phyloP scores from a whole-genome alignment of 2,329 filamentous ascomycete genomes.

The Ophiobolus disseminans region DNA sequence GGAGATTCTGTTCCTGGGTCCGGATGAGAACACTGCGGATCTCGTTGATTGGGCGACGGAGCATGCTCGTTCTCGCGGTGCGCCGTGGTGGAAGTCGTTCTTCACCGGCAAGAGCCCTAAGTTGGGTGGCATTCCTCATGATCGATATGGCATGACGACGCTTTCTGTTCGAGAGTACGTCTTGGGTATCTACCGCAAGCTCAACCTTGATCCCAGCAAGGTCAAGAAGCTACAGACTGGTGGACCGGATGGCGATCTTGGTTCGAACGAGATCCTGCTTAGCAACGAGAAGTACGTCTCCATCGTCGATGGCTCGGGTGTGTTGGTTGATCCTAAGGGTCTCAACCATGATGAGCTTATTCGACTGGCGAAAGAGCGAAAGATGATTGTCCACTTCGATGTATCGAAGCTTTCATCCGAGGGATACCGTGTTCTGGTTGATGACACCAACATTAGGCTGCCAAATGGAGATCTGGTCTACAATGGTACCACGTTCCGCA shows the following conservation, averaged over 20 bases:
- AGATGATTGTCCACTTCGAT: conserved; percentile 91
- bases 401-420: conserved; percentile 81
- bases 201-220: conserved; percentile 82
- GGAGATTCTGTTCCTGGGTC: conserved; percentile 98
- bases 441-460: conserved; percentile 87
- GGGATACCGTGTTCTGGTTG: conserved; percentile 90
- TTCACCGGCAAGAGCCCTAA: conserved; percentile 98
- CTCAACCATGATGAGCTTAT: conserved; percentile 83
- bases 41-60: conserved; percentile 98
- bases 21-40: conserved; percentile 97
- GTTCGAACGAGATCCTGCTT: conserved; percentile 96
- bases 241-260: conserved; percentile 93
- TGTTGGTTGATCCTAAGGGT: conserved; percentile 90
- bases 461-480: conserved; percentile 84
- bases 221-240: conserved; percentile 97
- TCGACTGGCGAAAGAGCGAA: conserved; percentile 82
- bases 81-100: conserved; percentile 99
- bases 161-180: conserved; percentile 96
- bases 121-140: conserved; percentile 95
- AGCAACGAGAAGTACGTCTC: conserved; percentile 95
- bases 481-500: conserved; percentile 95
- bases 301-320: conserved; percentile 95
- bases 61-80: conserved; percentile 84
- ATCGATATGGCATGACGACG: conserved; percentile 97
- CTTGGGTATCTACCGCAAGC: conserved; percentile 94